phyloP scores from a whole-genome alignment of 495 filamentous ascomycete genomes.

The Talaromyces proteolyticus region DNA sequence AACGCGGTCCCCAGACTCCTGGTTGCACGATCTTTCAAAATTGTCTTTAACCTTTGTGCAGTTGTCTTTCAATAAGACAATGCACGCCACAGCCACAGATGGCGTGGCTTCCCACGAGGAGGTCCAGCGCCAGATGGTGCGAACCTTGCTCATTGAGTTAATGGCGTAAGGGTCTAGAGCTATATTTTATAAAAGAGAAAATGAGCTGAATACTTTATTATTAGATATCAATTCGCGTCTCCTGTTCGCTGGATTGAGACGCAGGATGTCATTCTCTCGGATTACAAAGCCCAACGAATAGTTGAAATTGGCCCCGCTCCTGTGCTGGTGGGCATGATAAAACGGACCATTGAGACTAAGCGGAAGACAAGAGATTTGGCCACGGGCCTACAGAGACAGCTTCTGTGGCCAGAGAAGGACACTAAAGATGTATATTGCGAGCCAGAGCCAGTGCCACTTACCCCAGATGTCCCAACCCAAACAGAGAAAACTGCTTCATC shows the following conservation, averaged over 20 bases:
- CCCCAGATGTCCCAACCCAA: no score
- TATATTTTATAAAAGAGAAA: no score
- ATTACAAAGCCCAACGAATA: constrained; percentile 2
- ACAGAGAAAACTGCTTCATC: no score
- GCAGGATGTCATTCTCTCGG: constrained; percentile 6
- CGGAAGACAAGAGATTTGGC: background rate
- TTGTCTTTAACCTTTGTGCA: no score
- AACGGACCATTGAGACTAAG: background rate
- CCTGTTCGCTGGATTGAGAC: constrained; percentile 12
- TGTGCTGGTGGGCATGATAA: constrained; percentile 4
- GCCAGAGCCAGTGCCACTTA: constrained; percentile 26
- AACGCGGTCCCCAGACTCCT: no score
- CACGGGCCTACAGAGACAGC: background rate
- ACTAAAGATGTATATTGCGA: background rate
- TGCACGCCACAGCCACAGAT: no score
- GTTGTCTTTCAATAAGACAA: no score
- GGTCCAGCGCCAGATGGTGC: background rate
- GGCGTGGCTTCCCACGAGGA: background rate
- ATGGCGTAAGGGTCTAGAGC: background rate
- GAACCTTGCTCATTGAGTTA: background rate
- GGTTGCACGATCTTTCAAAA: no score
- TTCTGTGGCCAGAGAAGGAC: background rate
- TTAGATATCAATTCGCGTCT: constrained; percentile 10
- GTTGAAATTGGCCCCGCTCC: constrained; percentile 9
- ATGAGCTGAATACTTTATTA: no score